phyloP scores from a whole-genome alignment of 2,329 filamentous ascomycete species.

The Diaporthe longicolla region DNA sequence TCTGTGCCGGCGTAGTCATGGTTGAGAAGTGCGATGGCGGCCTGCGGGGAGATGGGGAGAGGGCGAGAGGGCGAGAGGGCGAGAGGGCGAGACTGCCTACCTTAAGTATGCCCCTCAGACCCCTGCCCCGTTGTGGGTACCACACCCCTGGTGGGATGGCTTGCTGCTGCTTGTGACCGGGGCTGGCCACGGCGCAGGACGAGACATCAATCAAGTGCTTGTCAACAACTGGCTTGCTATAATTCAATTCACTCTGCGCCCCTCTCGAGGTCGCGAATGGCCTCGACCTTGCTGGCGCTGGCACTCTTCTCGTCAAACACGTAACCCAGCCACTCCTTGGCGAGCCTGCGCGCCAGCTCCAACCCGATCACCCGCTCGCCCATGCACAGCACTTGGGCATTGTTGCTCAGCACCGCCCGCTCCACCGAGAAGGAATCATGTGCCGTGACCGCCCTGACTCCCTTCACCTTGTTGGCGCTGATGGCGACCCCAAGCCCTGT shows the following conservation, averaged over 20 bases:
- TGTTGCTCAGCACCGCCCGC: conserved; percentile 84
- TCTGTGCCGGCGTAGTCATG: conserved; percentile 49
- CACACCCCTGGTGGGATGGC: no score
- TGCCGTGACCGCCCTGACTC: conserved; percentile 88
- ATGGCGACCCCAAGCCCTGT: conserved; percentile 91
- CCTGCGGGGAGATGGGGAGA: no score
- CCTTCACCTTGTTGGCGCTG: conserved; percentile 88
- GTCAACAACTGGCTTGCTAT: background rate
- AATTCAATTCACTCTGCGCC: conserved; percentile 44
- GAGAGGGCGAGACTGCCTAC: background rate
- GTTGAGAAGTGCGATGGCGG: conserved; percentile 12
- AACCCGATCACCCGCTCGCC: conserved; percentile 87
- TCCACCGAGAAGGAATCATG: conserved; percentile 91
- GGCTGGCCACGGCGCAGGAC: background rate
- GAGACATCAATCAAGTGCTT: background rate
- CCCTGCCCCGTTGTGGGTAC: background rate
- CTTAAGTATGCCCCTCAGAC: background rate
- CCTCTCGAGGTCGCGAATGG: conserved; percentile 52
- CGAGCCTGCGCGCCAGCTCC: conserved; percentile 83
- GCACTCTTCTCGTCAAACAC: conserved; percentile 77
- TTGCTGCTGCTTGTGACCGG: background rate
- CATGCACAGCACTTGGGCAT: conserved; percentile 90
- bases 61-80: no score
- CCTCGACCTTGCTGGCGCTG: conserved; percentile 68
- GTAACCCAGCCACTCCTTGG: conserved; percentile 88